A percentile compares a stretch with the other conserved stretches of the same genome.
Conservation (phyloP, 768 basidiomycete genomes). For the Daedaleopsis sinensis region DNA sequence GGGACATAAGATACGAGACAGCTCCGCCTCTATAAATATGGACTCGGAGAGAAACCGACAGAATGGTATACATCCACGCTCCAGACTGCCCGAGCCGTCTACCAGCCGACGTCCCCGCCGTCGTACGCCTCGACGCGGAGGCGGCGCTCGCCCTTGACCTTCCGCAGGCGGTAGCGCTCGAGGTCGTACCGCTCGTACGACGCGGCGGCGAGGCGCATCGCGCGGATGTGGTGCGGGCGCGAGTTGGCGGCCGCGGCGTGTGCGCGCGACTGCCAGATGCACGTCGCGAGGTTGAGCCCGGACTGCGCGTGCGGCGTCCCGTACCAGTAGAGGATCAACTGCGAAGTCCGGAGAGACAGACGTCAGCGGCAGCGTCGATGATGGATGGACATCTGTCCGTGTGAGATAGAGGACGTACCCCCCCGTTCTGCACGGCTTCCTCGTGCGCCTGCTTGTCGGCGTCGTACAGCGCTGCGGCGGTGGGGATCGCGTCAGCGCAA, state of each 20-base stretch:
- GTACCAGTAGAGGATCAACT: slow-evolving; percentile 95
- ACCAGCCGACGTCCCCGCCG: slow-evolving; percentile 75
- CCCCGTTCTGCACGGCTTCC: slow-evolving; percentile 88
- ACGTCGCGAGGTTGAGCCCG: slow-evolving; percentile 90
- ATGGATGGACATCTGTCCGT: background rate
- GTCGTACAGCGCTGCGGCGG: slow-evolving; percentile 73
- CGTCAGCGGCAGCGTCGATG: background rate
- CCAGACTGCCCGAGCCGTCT: background rate
- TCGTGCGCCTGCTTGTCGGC: slow-evolving; percentile 90
- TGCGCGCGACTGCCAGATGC: slow-evolving; percentile 90
- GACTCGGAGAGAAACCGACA: background rate
- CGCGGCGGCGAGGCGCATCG: slow-evolving; percentile 76
- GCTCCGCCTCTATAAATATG: too few relatives aligned
- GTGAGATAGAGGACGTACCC: slow-evolving; percentile 49
- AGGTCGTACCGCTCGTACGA: slow-evolving; percentile 82
- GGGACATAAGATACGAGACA: background rate
- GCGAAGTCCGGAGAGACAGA: background rate
- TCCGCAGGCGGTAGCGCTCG: slow-evolving; percentile 75
- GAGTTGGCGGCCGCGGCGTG: slow-evolving; percentile 83
- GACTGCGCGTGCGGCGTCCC: slow-evolving; percentile 77
- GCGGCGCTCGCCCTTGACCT: slow-evolving; percentile 57
- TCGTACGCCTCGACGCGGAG: slow-evolving; percentile 63
- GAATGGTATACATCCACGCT: background rate
- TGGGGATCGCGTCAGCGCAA: background rate
- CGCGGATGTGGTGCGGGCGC: slow-evolving; percentile 78